Conservation (phyloP, 2,329 filamentous ascomycete genomes). For the Kalmusia sp. region DNA sequence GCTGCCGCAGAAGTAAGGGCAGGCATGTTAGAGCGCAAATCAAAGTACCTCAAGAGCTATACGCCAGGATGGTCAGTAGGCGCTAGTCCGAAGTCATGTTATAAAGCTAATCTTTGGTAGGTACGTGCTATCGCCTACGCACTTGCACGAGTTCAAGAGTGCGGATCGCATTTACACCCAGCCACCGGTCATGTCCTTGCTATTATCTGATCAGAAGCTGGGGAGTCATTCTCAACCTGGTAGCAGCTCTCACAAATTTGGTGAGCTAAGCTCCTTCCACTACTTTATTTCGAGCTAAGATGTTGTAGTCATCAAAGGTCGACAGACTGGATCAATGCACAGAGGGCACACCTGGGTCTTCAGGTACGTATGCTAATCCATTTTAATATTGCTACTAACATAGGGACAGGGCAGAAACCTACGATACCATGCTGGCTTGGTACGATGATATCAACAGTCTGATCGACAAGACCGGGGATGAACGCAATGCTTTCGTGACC, state of each 20-base stretch:
- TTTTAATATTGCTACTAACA: not conserved
- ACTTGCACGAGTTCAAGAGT: constrained; percentile 99
- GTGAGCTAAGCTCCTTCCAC: not conserved
- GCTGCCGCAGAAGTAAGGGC: constrained; percentile 84
- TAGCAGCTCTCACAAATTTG: constrained; percentile 94
- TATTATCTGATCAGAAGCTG: constrained; percentile 92
- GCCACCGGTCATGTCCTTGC: constrained; percentile 94
- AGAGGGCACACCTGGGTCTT: constrained; percentile 76
- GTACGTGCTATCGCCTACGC: constrained; percentile 95
- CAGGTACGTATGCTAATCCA: constrained; percentile 29
- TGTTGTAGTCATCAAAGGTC: constrained; percentile 77
- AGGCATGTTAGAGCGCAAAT: constrained; percentile 94
- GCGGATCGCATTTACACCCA: constrained; percentile 84
- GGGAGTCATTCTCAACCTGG: constrained; percentile 85
- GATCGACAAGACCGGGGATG: constrained; percentile 87
- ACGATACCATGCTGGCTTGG: constrained; percentile 98
- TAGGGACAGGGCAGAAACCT: constrained; percentile 61
- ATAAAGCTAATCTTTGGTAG: constrained; percentile 52
- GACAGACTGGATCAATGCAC: constrained; percentile 91
- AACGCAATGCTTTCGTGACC: constrained; percentile 85
- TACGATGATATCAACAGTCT: constrained; percentile 91
- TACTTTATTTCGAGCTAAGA: not conserved
- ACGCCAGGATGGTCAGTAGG: constrained; percentile 84
- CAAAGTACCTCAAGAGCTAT: constrained; percentile 98
- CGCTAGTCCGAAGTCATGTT: not conserved